Evolutionary conservation across 371 early-diverging fungal genomes (phyloP).

Genomic region (Basidiobolus meristosporus): DNA sequence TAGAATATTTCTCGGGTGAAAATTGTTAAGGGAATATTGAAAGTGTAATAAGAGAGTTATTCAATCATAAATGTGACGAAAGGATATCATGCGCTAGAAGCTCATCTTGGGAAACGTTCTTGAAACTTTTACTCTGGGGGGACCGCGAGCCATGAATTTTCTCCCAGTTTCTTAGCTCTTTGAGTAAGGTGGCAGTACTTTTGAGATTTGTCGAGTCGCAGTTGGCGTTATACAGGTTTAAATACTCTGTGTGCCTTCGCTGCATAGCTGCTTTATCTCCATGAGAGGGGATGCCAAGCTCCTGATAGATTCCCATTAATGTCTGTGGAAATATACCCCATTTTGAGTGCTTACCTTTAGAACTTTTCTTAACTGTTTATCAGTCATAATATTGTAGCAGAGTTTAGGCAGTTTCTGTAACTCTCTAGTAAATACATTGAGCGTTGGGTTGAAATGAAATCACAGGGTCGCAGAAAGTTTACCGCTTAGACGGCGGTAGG

Average conservation of each 20-base stretch:
- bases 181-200: constrained; percentile 10
- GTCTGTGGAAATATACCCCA: background rate
- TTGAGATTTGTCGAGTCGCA: constrained; percentile 27
- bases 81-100: too few species aligned
- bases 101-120: too few species aligned
- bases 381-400: constrained; percentile 18
- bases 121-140: too few species aligned
- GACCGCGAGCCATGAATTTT: constrained; percentile 2
- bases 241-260: constrained; percentile 33
- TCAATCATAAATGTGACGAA: too few species aligned
- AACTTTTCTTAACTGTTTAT: constrained; percentile 13
- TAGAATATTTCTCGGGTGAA: too few species aligned
- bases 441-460: background rate
- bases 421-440: background rate
- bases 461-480: background rate
- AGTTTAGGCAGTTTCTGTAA: constrained; percentile 16
- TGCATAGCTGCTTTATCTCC: constrained; percentile 30
- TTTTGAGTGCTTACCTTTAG: constrained; percentile 8
- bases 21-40: too few species aligned
- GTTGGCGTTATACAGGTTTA: constrained; percentile 39
- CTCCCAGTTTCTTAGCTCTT: constrained; percentile 22
- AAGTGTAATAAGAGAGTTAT: too few species aligned
- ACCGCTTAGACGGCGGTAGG: background rate
- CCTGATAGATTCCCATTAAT: constrained; percentile 4
- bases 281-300: constrained; percentile 26